Percentiles rank a stretch among this genome's conserved stretches.
Conservation (phyloP, 1,284 basidiomycete genomes). For the Coniferiporia weirii region DNA sequence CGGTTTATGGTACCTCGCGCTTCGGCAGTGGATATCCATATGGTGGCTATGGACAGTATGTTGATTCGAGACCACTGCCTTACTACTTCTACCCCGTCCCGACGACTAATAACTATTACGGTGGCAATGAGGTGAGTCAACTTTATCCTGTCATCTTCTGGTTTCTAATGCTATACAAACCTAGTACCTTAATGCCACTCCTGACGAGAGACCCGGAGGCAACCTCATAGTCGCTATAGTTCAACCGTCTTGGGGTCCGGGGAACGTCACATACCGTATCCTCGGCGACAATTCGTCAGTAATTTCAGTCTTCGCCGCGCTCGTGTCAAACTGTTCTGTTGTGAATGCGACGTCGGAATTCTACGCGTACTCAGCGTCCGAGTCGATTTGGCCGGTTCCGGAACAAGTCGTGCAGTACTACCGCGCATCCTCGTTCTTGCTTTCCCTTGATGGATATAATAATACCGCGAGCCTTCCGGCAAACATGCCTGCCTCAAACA, state of each 20-base stretch:
- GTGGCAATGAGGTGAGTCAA: conserved; percentile 20
- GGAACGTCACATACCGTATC: conserved; percentile 22
- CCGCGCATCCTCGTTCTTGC: conserved; percentile 25
- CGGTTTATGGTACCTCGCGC: conserved; percentile 15
- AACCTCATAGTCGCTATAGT: conserved; percentile 17
- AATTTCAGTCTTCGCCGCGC: conserved; percentile 20
- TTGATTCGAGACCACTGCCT: conserved; percentile 12
- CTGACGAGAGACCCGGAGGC: conserved; percentile 22
- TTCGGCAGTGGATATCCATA: conserved; percentile 19
- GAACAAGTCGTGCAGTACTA: conserved; percentile 28
- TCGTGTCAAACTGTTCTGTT: conserved; percentile 23
- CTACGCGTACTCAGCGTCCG: conserved; percentile 5
- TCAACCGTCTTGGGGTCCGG: conserved; percentile 14
- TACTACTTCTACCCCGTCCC: conserved; percentile 25
- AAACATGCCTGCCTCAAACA: conserved; percentile 17
- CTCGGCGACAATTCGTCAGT: conserved; percentile 25
- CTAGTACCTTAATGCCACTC: conserved; percentile 20
- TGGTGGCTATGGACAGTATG: conserved; percentile 11
- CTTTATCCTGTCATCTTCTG: not conserved
- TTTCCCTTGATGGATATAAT: conserved; percentile 24
- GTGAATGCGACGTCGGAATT: conserved; percentile 17
- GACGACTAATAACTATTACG: conserved; percentile 21
- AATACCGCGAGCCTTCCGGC: conserved; percentile 22
- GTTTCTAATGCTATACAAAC: not conserved
- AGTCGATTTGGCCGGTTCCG: conserved; percentile 16